Evolutionary conservation across 257 asterid genomes (phyloP).

Genomic region (Coffea eugenioides): DNA sequence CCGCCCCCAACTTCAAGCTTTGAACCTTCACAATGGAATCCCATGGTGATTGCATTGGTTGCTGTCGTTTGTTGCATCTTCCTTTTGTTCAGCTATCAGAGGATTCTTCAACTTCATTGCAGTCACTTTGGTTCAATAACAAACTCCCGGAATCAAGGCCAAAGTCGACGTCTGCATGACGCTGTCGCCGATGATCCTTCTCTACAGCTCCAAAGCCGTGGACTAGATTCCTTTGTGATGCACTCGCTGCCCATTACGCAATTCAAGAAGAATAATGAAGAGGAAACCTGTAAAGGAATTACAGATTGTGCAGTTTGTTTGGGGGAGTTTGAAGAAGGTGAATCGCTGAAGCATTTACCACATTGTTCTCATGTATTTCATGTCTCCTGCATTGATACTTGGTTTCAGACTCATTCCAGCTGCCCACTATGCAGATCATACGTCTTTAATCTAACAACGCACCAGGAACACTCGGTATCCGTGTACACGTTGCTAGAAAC

Average conservation of each 20-base stretch:
- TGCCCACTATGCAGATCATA: conserved; percentile 66
- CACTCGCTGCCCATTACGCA: conserved; percentile 62
- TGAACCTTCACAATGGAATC: conserved; percentile 50
- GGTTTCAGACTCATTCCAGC: conserved; percentile 81
- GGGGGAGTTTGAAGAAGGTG: conserved; percentile 65
- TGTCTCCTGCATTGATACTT: conserved; percentile 66
- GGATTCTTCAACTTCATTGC: conserved; percentile 40
- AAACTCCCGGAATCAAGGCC: conserved; percentile 28
- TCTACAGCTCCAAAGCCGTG: conserved; percentile 52
- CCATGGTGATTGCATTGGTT: conserved; percentile 41
- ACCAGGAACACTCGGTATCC: conserved; percentile 22
- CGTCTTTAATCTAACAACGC: conserved; percentile 14
- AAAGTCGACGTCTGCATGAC: conserved; percentile 40
- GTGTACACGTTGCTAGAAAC: conserved; percentile 34
- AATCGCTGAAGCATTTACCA: conserved; percentile 64
- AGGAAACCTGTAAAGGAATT: background rate
- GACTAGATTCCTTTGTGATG: conserved; percentile 47
- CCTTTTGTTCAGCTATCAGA: conserved; percentile 43
- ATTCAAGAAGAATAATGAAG: conserved; percentile 37
- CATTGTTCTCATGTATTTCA: conserved; percentile 65
- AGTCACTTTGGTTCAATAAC: conserved; percentile 8
- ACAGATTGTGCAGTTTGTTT: conserved; percentile 69
- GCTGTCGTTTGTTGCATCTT: conserved; percentile 48
- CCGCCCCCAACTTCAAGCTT: conserved; percentile 25
- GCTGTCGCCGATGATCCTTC: conserved; percentile 42